These are phyloP conservation scores for Aspergillus sp. DNA, from an alignment of 2,329 filamentous ascomycete genomes.

Conservation along the genomic window DNA sequence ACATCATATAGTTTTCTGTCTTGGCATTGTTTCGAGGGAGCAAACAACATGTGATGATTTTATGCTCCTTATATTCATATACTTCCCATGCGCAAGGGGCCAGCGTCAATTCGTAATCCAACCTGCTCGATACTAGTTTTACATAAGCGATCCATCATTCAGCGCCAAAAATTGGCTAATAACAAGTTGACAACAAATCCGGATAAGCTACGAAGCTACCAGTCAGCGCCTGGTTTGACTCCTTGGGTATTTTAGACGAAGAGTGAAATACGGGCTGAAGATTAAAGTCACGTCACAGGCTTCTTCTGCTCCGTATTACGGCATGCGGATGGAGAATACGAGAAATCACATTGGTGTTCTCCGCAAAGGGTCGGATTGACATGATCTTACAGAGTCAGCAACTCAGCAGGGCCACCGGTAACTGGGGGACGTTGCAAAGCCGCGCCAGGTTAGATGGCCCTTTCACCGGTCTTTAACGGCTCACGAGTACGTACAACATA, in stretches of 20 bases:
- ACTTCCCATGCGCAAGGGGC: neutral
- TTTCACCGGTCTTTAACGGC: no score
- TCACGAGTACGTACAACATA: no score
- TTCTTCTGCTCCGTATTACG: neutral
- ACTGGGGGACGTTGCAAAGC: no score
- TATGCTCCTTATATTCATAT: neutral
- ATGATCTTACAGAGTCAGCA: no score
- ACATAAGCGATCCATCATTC: neutral
- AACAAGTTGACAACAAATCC: neutral
- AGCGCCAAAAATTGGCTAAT: conserved; percentile 1
- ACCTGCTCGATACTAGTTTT: neutral
- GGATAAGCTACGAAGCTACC: neutral
- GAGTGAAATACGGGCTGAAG: neutral
- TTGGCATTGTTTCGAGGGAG: neutral
- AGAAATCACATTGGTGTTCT: no score
- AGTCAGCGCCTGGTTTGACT: neutral
- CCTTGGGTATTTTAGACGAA: neutral
- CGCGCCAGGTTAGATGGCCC: no score
- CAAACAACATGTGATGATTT: neutral
- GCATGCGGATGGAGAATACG: neutral
- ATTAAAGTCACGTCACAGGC: neutral
- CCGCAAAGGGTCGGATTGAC: no score
- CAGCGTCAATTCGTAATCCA: neutral
- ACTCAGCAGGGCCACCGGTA: no score
- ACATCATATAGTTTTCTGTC: neutral